A percentile compares a stretch with the other conserved stretches of the same genome.
Evolutionary conservation across 306 rosid species (phyloP).

Genomic region (Corylus heterophylla): DNA sequence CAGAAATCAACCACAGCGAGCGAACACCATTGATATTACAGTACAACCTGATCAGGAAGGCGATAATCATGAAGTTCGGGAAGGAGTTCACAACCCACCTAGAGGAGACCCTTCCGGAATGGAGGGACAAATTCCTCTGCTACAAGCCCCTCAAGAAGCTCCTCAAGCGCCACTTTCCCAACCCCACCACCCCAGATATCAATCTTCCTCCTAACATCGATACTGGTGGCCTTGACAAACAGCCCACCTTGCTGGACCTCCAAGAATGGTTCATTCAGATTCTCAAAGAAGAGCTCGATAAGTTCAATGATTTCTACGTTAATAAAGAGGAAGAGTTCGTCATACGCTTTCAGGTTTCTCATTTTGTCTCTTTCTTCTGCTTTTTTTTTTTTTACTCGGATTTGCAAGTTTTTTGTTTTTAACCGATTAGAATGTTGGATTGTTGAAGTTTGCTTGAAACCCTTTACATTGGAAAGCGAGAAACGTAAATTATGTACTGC

Average conservation of each 20-base stretch:
- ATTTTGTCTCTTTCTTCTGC: neutral
- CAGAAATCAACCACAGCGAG: neutral
- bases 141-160: conserved; percentile 89
- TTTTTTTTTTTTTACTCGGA: neutral
- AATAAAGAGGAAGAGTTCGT: conserved; percentile 94
- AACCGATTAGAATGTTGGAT: conserved; percentile 4
- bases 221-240: neutral
- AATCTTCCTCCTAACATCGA: conserved; percentile 21
- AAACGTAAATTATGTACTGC: neutral
- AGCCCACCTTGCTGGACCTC: conserved; percentile 32
- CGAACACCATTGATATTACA: too few species aligned
- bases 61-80: conserved; percentile 73
- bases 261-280: conserved; percentile 79
- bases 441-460: neutral
- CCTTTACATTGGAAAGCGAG: neutral
- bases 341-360: conserved; percentile 81
- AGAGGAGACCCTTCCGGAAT: conserved; percentile 90
- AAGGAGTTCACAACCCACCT: conserved; percentile 84
- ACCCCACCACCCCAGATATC: conserved; percentile 4
- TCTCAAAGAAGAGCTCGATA: conserved; percentile 76
- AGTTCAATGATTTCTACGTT: conserved; percentile 83
- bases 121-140: conserved; percentile 97
- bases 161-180: conserved; percentile 51
- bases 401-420: neutral
- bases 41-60: neutral